Percentiles rank a stretch among this genome's conserved stretches.
Conservation (phyloP, 352 stramenopile species). For the Pythium sukuiense region DNA sequence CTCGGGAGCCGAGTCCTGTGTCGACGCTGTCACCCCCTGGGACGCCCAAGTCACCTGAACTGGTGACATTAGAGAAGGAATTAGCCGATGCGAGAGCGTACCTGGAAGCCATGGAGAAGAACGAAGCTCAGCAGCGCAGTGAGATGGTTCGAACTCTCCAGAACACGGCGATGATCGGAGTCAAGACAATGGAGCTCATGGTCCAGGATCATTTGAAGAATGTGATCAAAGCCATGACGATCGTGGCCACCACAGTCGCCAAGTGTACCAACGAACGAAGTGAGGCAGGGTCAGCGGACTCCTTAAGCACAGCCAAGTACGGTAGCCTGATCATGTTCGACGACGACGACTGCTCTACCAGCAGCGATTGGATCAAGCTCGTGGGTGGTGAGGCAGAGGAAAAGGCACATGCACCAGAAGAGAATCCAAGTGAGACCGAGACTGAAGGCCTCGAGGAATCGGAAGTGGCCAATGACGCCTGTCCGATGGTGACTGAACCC, state of each 20-base stretch:
- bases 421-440: conserved; percentile 7
- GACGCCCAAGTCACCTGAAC: not conserved
- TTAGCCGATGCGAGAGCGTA: conserved; percentile 20
- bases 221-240: conserved; percentile 16
- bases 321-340: conserved; percentile 7
- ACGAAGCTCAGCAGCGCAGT: conserved; percentile 32
- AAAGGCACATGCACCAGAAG: conserved; percentile 5
- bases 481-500: not conserved
- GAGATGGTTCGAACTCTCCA: conserved; percentile 38
- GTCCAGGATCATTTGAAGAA: conserved; percentile 51
- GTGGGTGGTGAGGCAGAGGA: conserved; percentile 8
- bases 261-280: not conserved
- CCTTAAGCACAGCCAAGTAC: not conserved
- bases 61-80: conserved; percentile 25
- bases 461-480: not conserved
- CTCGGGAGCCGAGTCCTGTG: not conserved
- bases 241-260: not conserved
- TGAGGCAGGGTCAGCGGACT: not conserved
- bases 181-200: conserved; percentile 67
- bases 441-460: conserved; percentile 3
- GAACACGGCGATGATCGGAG: conserved; percentile 37
- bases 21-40: not conserved
- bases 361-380: conserved; percentile 3
- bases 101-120: conserved; percentile 32
- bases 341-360: not conserved